Evolutionary conservation across 108 stramenopile species (phyloP).

Genomic region (Pelagomonas calceolata): DNA sequence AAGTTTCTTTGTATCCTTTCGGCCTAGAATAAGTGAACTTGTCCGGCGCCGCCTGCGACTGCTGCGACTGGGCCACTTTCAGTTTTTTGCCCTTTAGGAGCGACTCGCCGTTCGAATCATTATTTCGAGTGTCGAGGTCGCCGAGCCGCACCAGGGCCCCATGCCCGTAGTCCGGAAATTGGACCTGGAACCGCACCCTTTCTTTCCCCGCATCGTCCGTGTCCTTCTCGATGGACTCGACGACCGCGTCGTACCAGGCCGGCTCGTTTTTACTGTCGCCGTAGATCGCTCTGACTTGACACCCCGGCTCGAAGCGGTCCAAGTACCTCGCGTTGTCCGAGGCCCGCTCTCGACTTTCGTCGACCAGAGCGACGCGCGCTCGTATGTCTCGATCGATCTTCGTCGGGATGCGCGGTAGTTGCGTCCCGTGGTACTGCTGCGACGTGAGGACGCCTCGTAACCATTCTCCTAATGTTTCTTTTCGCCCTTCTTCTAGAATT

Average conservation of each 20-base stretch:
- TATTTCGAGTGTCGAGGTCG: slow-evolving; percentile 75
- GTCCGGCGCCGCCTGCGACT: slow-evolving; percentile 53
- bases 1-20: slow-evolving; percentile 32
- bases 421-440: slow-evolving; percentile 79
- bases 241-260: slow-evolving; percentile 87
- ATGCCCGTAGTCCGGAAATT: slow-evolving; percentile 90
- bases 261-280: slow-evolving; percentile 89
- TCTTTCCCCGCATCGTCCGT: slow-evolving; percentile 41
- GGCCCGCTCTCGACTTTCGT: slow-evolving; percentile 71
- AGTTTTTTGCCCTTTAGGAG: slow-evolving; percentile 42
- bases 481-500: slow-evolving; percentile 18
- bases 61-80: slow-evolving; percentile 57
- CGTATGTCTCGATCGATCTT: slow-evolving; percentile 77
- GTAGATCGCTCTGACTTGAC: slow-evolving; percentile 70
- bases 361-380: slow-evolving; percentile 72
- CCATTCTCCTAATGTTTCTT: slow-evolving; percentile 62
- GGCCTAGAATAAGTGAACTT: slow-evolving; percentile 40
- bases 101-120: slow-evolving; percentile 20
- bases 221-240: slow-evolving; percentile 58
- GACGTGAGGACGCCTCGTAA: slow-evolving; percentile 56
- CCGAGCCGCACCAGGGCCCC: slow-evolving; percentile 73
- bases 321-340: slow-evolving; percentile 44
- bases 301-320: slow-evolving; percentile 44
- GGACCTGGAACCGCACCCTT: slow-evolving; percentile 73
- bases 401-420: slow-evolving; percentile 82